These are phyloP conservation scores for Immersiella caudata DNA, from an alignment of 495 filamentous ascomycete genomes.

Conservation along the genomic window DNA sequence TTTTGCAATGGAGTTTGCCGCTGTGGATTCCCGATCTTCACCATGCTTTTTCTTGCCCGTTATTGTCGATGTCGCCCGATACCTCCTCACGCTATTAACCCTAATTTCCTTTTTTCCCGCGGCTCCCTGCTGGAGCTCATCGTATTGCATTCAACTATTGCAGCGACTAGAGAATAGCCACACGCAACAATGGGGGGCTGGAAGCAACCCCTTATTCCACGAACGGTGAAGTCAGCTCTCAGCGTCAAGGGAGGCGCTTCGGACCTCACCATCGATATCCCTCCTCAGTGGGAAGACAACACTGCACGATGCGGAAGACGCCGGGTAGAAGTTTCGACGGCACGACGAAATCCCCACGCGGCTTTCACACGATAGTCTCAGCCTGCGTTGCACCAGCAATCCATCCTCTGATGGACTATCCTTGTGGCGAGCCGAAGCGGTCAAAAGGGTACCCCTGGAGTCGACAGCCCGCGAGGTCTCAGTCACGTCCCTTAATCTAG, in stretches of 20 bases:
- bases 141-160: neutral
- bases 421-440: neutral
- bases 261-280: neutral
- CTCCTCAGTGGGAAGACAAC: too few species aligned
- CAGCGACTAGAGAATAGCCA: neutral
- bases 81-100: neutral
- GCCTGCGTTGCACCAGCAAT: neutral
- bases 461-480: neutral
- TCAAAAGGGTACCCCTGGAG: neutral
- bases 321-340: neutral
- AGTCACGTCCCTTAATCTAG: neutral
- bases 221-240: neutral
- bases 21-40: neutral
- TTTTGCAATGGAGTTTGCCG: neutral
- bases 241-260: neutral
- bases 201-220: neutral
- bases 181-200: too few species aligned
- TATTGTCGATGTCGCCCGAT: neutral
- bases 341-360: neutral
- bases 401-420: neutral
- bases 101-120: neutral
- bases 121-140: neutral
- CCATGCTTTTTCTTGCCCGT: too few species aligned
- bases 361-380: neutral
- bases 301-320: neutral